These are phyloP conservation scores for Apostasia shenzhenica DNA, from an alignment of 106 monocot genomes.

Conservation along the genomic window DNA sequence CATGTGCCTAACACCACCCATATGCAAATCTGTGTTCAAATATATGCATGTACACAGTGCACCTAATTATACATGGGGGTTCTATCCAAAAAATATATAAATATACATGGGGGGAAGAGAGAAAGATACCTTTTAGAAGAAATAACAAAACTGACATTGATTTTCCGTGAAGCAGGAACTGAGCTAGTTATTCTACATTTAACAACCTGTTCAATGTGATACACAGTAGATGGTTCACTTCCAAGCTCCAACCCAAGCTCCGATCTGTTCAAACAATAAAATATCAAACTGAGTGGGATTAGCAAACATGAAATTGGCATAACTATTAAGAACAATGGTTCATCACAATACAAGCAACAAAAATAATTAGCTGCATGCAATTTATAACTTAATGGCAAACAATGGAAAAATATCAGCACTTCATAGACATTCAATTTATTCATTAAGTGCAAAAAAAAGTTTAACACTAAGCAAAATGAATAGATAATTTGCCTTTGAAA, in stretches of 20 bases:
- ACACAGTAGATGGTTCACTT: slow-evolving; percentile 47
- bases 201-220: slow-evolving; percentile 92
- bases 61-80: too few species aligned
- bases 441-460: too few species aligned
- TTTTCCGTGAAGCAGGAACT: slow-evolving; percentile 48
- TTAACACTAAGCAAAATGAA: too few species aligned
- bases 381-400: not conserved
- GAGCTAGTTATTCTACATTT: slow-evolving; percentile 82
- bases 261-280: slow-evolving; percentile 34
- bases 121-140: slow-evolving; percentile 61
- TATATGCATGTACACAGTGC: too few species aligned
- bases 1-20: too few species aligned
- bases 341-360: not conserved
- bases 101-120: not conserved
- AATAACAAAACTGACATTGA: slow-evolving; percentile 69
- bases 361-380: not conserved
- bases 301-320: not conserved
- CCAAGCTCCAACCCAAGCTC: slow-evolving; percentile 89
- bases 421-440: too few species aligned
- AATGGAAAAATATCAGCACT: not conserved
- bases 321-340: not conserved
- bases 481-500: too few species aligned
- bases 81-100: not conserved
- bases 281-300: slow-evolving; percentile 1
- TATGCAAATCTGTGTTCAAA: too few species aligned